Evolutionary conservation across 164 flowering plant genomes (phyloP), one percentile per base, ranked within the genome.

Genomic region (Tetracentron sinense): DNA sequence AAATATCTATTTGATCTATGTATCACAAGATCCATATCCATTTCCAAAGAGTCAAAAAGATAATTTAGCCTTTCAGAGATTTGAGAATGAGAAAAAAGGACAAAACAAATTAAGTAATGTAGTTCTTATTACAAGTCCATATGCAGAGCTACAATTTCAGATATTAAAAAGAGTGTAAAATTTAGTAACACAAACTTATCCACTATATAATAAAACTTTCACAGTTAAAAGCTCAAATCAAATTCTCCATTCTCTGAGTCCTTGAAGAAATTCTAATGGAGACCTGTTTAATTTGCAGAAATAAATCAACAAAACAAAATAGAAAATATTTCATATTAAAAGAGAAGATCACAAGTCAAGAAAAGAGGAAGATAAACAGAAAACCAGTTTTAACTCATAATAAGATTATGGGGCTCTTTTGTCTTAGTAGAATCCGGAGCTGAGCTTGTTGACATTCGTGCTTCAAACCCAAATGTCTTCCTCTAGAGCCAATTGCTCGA

Each of bases 381-480:
- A 38, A 12, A 10, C 44, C 15, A 25, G 50, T n/a, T 72, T 66
- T 82, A n/a, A 61, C 78, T 77, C 35, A 79, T 59, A 22, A 82
- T 61, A 19, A 85, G 74, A 69, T 65, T 78, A 63, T 61, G 4
- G 82, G 74, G 31, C 68, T 69, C 74, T 74, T 87, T 42, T 87
- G 94, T 66, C 82, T 87, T 31, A 89, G 73, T 12, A 88, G 63
- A 70, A 82, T 72, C 68, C 76, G 75, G 0, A 91, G 76, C 64
- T 85, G 96, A 73, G 89, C 81, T 75, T 78, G 87, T 61, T 89
- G 93, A 52, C 89, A 84, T 74, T 89, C 92, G 66, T 83, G 47
- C 72, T 82, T 86, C n/a, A 83, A 70, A 4, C 84, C 88, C 75
- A 78, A 65, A 55, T 74, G 81, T 66, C 78, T 75, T 20, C 76